phyloP scores from a whole-genome alignment of 192 early-diverging fungal species.

The Umbelopsis isabellina region DNA sequence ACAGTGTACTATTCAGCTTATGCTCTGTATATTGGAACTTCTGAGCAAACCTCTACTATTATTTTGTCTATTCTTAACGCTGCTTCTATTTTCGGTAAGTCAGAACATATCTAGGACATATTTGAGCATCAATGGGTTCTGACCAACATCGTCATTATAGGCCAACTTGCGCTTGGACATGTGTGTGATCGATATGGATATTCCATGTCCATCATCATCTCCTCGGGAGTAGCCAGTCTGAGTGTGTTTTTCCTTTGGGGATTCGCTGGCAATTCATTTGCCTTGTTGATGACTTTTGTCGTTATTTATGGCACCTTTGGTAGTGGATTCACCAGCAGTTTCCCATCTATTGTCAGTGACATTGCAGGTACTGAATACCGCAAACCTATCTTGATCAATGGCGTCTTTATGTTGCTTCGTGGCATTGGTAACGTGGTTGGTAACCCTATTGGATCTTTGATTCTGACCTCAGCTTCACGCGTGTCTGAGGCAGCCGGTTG shows the following conservation, averaged over 20 bases:
- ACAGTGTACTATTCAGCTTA: conserved; percentile 6
- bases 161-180: conserved; percentile 13
- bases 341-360: conserved; percentile 22
- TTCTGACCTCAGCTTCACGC: conserved; percentile 8
- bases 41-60: conserved; percentile 13
- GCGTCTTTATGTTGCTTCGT: conserved; percentile 20
- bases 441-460: conserved; percentile 25
- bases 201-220: conserved; percentile 2
- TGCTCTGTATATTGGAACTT: conserved; percentile 12
- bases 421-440: conserved; percentile 26
- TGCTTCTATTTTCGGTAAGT: conserved; percentile 14
- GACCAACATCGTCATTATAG: background rate
- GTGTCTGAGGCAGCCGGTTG: background rate
- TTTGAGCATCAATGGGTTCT: background rate
- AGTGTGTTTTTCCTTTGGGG: conserved; percentile 22
- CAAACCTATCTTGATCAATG: conserved; percentile 11
- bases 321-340: conserved; percentile 20
- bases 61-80: conserved; percentile 24
- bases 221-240: conserved; percentile 12
- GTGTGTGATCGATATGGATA: conserved; percentile 26
- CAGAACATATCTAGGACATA: background rate
- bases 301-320: conserved; percentile 15
- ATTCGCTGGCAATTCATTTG: conserved; percentile 7
- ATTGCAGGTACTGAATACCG: conserved; percentile 17
- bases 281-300: conserved; percentile 11